phyloP scores from a whole-genome alignment of 192 early-diverging fungal species.

The Rhizoclosmatium globosum region DNA sequence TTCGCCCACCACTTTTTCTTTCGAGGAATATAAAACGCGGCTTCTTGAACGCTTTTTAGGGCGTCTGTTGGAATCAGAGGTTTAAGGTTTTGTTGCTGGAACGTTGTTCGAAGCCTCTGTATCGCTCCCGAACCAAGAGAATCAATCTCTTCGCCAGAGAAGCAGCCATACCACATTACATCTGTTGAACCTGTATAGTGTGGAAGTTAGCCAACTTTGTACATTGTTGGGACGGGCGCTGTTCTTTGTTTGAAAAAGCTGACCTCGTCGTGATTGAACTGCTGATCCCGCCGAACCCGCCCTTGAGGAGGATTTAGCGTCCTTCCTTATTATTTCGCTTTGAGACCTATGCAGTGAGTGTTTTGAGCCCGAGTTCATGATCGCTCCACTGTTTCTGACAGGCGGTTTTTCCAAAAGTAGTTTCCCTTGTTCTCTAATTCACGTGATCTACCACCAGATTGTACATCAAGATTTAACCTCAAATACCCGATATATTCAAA shows the following conservation, averaged over 20 bases:
- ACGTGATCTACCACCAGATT: neutral
- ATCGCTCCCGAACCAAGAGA: slow-evolving; percentile 1
- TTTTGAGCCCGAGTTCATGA: neutral
- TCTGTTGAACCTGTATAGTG: slow-evolving; percentile 14
- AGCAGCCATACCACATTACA: slow-evolving; percentile 18
- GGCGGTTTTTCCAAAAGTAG: too few relatives aligned
- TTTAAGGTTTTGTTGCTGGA: slow-evolving; percentile 1
- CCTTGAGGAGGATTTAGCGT: neutral
- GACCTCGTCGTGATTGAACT: slow-evolving; percentile 12
- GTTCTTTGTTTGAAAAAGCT: neutral
- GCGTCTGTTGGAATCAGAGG: slow-evolving; percentile 37
- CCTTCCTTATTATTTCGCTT: slow-evolving; percentile 1
- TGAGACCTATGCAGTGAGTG: slow-evolving; percentile 17
- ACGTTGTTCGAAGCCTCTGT: slow-evolving; percentile 5
- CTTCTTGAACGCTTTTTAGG: slow-evolving; percentile 42
- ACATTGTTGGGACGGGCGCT: too few relatives aligned
- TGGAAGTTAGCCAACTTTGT: neutral
- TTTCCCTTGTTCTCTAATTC: neutral
- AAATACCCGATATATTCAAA: neutral
- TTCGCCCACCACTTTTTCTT: slow-evolving; percentile 53
- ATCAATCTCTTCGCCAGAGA: slow-evolving; percentile 27
- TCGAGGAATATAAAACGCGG: slow-evolving; percentile 17
- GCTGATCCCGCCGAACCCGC: neutral
- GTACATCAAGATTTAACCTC: neutral
- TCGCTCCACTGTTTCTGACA: neutral